Base-by-base conservation (phyloP, 2,329 filamentous ascomycete species). In the Nemania serpens region DNA sequence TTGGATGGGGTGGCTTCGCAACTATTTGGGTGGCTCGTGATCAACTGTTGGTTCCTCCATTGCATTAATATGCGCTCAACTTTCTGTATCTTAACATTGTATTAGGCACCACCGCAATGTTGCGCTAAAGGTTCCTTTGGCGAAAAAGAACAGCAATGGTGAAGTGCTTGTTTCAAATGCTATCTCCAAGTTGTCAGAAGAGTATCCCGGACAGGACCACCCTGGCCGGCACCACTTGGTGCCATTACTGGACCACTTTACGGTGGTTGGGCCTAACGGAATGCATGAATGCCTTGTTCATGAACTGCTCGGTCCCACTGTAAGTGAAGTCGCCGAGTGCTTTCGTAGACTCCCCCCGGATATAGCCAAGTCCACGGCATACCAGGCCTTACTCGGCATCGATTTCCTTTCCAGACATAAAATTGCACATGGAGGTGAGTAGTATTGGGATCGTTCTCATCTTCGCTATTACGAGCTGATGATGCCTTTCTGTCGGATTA, bases 1-100 rank as follows among this genome's bases (percentile, higher is more conserved):
- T 69, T 18, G 66, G 67, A 37, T 57, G 58, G 52, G 66, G 67
- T 36, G 55, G 58, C 42, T 62, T 59, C 51, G 64, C 65, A 25
- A 69, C 62, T 34, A 59, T 46, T 33, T 65, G 62, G 60, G 55
- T 47, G 12, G 62, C 54, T 43, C 41, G 45, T 22, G 37, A 47
- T 29, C 41, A 45, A 36, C 42, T 48, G 48, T 48, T 17, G 10
- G 41, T 49, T 22, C 33, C 37, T 50, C 18, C 33, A n/a, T 22
- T 22, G 33, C 17, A 20, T 39, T 17, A 22, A 50, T 12, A 33
- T 22, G 47, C 33, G 33, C 37, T 50, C 18, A 22, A 25, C 33
- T 50, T 39, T 39, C 33, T 50, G 33, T 22, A 50, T 39, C 33
- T 33, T 50, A 25, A 50, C 34, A 37, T 50, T 22, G 34, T 33